phyloP scores from a whole-genome alignment of 2,329 filamentous ascomycete species.

The Mollisiaceae sp. region DNA sequence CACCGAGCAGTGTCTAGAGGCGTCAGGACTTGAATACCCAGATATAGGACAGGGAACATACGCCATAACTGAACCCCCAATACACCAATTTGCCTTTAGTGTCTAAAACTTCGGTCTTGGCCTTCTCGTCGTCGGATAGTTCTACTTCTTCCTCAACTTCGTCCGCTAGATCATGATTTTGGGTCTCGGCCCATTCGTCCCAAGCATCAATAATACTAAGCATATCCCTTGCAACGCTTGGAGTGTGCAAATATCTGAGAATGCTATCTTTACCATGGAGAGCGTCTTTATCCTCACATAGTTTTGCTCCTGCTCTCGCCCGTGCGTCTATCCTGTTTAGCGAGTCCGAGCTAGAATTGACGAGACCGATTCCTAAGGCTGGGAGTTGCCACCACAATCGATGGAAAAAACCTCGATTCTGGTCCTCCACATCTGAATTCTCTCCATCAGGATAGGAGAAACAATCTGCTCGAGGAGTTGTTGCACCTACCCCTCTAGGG shows the following conservation, averaged over 20 bases:
- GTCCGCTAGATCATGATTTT: background rate
- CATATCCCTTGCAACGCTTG: constrained; percentile 46
- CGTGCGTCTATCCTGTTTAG: constrained; percentile 53
- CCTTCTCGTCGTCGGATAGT: background rate
- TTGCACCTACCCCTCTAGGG: constrained; percentile 55
- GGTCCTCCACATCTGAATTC: constrained; percentile 43
- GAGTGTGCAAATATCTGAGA: constrained; percentile 40
- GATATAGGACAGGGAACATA: constrained; percentile 17
- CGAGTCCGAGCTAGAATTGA: constrained; percentile 53
- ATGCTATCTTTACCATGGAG: constrained; percentile 38
- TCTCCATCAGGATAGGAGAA: constrained; percentile 46
- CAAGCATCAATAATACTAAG: constrained; percentile 43
- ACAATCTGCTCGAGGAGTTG: constrained; percentile 57
- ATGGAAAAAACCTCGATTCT: constrained; percentile 46
- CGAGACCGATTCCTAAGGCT: constrained; percentile 43
- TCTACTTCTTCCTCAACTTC: constrained; percentile 1
- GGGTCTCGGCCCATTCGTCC: constrained; percentile 36
- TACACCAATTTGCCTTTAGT: constrained; percentile 45
- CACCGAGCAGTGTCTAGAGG: constrained; percentile 44
- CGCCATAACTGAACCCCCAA: constrained; percentile 56
- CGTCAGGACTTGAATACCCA: constrained; percentile 4
- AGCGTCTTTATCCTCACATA: constrained; percentile 46
- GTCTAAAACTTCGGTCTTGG: constrained; percentile 18
- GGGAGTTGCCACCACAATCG: constrained; percentile 29
- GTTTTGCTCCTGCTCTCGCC: constrained; percentile 48